phyloP scores from a whole-genome alignment of 345 rosid species.

The Eucalyptus cloeziana region DNA sequence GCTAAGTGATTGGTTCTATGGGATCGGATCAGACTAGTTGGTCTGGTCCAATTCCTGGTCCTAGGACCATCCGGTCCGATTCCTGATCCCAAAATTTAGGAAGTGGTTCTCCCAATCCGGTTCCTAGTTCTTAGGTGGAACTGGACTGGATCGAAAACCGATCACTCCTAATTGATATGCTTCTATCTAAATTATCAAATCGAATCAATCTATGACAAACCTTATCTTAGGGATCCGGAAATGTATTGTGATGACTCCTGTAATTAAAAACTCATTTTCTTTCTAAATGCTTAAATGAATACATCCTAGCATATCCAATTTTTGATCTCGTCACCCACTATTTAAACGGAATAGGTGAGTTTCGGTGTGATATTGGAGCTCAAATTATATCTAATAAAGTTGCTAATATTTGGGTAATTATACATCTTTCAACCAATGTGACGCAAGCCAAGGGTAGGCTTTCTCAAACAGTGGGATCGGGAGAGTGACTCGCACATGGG shows the following conservation, averaged over 20 bases:
- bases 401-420: neutral
- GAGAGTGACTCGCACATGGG: too few relatives aligned
- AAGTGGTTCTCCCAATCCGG: fast-evolving
- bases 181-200: too few relatives aligned
- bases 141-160: fast-evolving
- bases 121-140: too few relatives aligned
- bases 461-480: too few relatives aligned
- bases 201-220: neutral
- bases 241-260: neutral
- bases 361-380: neutral
- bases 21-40: fast-evolving
- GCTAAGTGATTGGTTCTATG: too few relatives aligned
- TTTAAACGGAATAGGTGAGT: neutral
- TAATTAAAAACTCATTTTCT: neutral
- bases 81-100: too few relatives aligned
- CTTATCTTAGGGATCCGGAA: too few relatives aligned
- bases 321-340: neutral
- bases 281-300: neutral
- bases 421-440: neutral
- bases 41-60: fast-evolving
- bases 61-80: fast-evolving
- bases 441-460: too few relatives aligned
- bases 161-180: too few relatives aligned
- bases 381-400: too few relatives aligned
- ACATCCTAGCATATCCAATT: neutral